Evolutionary conservation across 2,329 filamentous ascomycete genomes (phyloP), one percentile per base, ranked within the genome.

Genomic region (Ophiobolus disseminans): DNA sequence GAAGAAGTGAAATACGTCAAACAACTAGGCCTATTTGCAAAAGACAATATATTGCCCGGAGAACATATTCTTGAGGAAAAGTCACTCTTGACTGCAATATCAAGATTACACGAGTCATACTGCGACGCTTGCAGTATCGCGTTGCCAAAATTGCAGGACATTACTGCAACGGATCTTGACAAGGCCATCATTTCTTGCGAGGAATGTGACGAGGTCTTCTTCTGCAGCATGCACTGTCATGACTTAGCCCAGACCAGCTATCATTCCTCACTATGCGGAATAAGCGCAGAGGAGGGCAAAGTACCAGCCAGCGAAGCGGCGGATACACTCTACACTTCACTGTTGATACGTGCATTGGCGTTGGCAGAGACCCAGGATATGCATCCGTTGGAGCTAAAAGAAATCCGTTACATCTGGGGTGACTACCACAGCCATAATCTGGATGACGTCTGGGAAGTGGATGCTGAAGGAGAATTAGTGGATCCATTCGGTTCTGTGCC

Each of bases 1-100:
- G n/a, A 76, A 76, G 31, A 81, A 80, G 13, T 76, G 14, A 79
- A 7, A 17, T 87, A 83, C 4, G 86, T 86, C 59, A 82, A 83
- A 51, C 94, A 99, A 72, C 82, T 99, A 0, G 94, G 94, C 4
- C 82, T 99, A 3, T 97, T 97, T 69, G 93, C 92, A 6, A 90
- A 86, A 61, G 83, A 89, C 55, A 87, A 96, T 57, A 89, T 97
- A 28, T 75, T 78, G 0, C 84, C 91, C 0, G 89, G 89, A 8
- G 89, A 95, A 69, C 79, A 82, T 5, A 85, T 97, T 2, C 81
- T 99, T 22, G 78, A 84, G 38, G 94, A 99, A 68, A 89, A 88
- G 52, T 94, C 91, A 7, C 82, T 96, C 6, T 78, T 99, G 31
- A 96, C 92, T 2, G 92, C 90, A 36, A 94, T 93, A 61, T 94